Evolutionary conservation across 805 yeast species (phyloP).

Genomic region (Nakazawaea wickerhamii): DNA sequence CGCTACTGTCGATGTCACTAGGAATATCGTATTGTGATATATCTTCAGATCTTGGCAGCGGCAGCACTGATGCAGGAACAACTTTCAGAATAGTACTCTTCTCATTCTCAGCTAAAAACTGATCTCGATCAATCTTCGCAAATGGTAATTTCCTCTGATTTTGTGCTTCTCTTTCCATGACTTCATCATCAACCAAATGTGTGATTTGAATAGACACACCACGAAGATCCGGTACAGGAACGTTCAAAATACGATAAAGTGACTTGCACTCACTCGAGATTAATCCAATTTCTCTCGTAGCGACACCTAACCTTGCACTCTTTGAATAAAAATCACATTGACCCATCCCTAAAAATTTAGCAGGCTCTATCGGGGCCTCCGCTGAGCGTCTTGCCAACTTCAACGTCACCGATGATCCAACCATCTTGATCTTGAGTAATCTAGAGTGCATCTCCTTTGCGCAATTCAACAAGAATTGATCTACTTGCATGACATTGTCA

Average conservation of each 20-base stretch:
- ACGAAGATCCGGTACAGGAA: conserved; percentile 64
- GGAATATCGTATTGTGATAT: conserved; percentile 20
- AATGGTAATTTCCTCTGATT: conserved; percentile 32
- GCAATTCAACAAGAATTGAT: conserved; percentile 52
- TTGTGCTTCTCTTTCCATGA: conserved; percentile 17
- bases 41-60: not conserved
- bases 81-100: not conserved
- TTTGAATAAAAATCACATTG: conserved; percentile 60
- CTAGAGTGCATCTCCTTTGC: conserved; percentile 55
- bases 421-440: conserved; percentile 37
- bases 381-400: conserved; percentile 60
- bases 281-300: conserved; percentile 57
- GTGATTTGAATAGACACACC: conserved; percentile 74
- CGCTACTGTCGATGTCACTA: conserved; percentile 23
- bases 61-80: conserved; percentile 14
- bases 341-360: conserved; percentile 85
- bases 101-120: not conserved
- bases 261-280: conserved; percentile 54
- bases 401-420: conserved; percentile 56
- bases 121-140: conserved; percentile 16
- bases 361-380: conserved; percentile 68
- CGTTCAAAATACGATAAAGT: conserved; percentile 47
- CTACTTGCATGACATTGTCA: conserved; percentile 53
- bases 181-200: conserved; percentile 40
- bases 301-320: conserved; percentile 52